Base-by-base conservation (phyloP, 371 early-diverging fungal genomes). In the Mortierella polycephala region DNA sequence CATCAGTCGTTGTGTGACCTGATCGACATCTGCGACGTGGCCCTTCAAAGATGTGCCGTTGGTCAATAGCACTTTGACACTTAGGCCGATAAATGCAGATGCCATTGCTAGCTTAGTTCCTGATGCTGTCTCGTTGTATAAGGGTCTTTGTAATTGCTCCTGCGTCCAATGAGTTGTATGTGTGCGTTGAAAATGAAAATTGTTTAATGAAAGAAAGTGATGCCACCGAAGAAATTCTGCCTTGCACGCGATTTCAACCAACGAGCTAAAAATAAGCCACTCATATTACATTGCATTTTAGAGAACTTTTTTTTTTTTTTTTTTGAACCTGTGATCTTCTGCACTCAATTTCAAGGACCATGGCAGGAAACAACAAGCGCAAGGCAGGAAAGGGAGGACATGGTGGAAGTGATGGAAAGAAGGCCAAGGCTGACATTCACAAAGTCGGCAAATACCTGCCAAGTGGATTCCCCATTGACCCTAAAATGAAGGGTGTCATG, bases 401-500 rank as follows among this genome's bases (percentile, higher is more conserved):
- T 11, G 80, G 74, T 9, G 81, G 64, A 37, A 81, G 74, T 30
- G 83, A 74, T 39, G 83, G 74, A 49, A 85, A 85, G 66, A 84
- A 82, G 66, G 67, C 69, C 30, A 85, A 83, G 67, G 66, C 61
- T 4, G 68, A 55, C 41, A 52, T 64, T 52, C 64, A 74, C 66
- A 75, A 77, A 56, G 59, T 69, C 54, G 73, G 75, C 14, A 67
- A 82, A 53, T 74, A 74, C 65, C 57, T 71, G 20, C 77, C 74
- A 30, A 71, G 82, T 7, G 71, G 72, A 50, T 87, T 88, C 71
- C 62, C 75, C 56, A 75, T 90, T 42, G 86, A 86, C 68, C 84
- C 91, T 16, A 86, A 84, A 49, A 88, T 88, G 87, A 73, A 76
- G n/a, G 93, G 93, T 40, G 81, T 93, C 20, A 75, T 91, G 62